These are phyloP conservation scores for Geosmithia morbida DNA, from an alignment of 2,329 filamentous ascomycete genomes.

Conservation along the genomic window DNA sequence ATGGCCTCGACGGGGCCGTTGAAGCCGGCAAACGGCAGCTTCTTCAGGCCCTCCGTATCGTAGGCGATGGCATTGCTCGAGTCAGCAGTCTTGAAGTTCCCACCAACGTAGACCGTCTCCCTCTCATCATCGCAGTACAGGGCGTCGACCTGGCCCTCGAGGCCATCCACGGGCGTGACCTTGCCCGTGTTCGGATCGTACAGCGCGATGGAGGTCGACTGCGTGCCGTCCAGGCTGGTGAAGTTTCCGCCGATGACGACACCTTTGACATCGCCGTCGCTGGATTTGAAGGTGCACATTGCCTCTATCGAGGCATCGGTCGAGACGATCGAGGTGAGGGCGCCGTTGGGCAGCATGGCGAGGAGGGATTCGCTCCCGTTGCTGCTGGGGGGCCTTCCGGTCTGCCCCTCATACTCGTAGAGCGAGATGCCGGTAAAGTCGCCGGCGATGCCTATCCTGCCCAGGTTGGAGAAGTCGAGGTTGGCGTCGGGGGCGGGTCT, in stretches of 20 bases:
- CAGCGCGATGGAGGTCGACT: constrained; percentile 66
- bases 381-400: constrained; percentile 46
- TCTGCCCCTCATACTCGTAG: constrained; percentile 74
- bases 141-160: constrained; percentile 70
- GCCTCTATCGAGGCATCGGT: constrained; percentile 76
- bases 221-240: constrained; percentile 66
- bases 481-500: constrained; percentile 50
- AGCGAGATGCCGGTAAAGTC: constrained; percentile 87
- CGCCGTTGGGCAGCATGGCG: constrained; percentile 71
- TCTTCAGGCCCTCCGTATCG: constrained; percentile 56
- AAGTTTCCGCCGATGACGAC: constrained; percentile 91
- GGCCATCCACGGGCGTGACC: constrained; percentile 62
- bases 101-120: constrained; percentile 80
- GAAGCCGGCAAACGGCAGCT: constrained; percentile 83
- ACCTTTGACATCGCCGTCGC: constrained; percentile 52
- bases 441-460: constrained; percentile 72
- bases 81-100: constrained; percentile 64
- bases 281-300: constrained; percentile 67
- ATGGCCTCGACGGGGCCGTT: constrained; percentile 88
- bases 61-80: constrained; percentile 86
- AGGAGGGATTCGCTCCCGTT: constrained; percentile 77
- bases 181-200: constrained; percentile 60
- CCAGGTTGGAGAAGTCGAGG: constrained; percentile 65
- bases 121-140: constrained; percentile 68
- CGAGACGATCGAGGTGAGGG: constrained; percentile 57